Evolutionary conservation across 2,329 filamentous ascomycete species (phyloP), one percentile per base, ranked within the genome.

Genomic region (Cordyceps fumosorosea): DNA sequence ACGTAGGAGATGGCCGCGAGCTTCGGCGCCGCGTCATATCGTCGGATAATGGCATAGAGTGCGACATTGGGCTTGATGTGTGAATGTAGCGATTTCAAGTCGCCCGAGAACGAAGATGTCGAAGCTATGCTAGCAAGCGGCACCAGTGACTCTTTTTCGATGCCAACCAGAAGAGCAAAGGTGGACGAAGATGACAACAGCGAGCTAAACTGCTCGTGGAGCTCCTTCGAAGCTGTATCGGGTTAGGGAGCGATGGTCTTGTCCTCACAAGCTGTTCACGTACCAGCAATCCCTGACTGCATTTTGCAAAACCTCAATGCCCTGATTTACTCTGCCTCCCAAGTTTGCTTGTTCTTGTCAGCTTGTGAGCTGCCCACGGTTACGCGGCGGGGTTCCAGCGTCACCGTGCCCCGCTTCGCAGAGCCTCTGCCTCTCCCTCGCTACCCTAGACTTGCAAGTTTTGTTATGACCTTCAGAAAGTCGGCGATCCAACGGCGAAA

Each of bases 271-370:
- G 20, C 4, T 37, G 1, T 16, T 10, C 29, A 54, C 70, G 56
- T 80, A 88, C 88, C 88, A 76, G 87, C 85, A 68, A 91, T 91
- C 75, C 89, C 89, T 42, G 89, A 91, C 80, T 92, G 89, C 89
- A 91, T 91, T 58, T 64, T 73, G 52, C 34, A 60, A 18, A 37
- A 16, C 11, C 20, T 40, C 51, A 22, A 18, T 22, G 6, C 7
- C 12, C 22, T 29, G 47, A n/a, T 40, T 40, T 8, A 22, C 24
- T 40, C 24, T 44, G 34, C 11, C 11, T 24, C 22, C 18, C 47
- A 29, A 37, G 22, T 44, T 29, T 20, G 32, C 24, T 24, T 51
- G 45, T 44, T 45, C 26, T 45, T 54, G 50, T 60, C 47, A 59
- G 48, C 34, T 32, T 44, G 56, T 18, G 32, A 58, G 20, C 48